Conservation (phyloP, 768 basidiomycete species). For the Lactarius vividus region DNA sequence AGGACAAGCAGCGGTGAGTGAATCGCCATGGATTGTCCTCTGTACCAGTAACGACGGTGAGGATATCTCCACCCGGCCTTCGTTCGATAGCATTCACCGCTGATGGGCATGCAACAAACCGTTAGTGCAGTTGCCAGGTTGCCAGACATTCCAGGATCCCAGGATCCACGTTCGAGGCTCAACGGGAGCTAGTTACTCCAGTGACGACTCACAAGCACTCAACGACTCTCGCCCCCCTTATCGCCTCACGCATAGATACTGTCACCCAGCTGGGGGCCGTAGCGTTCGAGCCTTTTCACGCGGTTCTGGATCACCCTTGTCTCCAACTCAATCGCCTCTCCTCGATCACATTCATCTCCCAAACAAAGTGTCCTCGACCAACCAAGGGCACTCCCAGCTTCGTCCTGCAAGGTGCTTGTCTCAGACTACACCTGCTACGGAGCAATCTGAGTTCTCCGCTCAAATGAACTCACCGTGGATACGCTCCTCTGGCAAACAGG, state of each 20-base stretch:
- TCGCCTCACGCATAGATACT: conserved; percentile 16
- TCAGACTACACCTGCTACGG: not conserved
- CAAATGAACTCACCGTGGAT: not conserved
- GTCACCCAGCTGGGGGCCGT: conserved; percentile 5
- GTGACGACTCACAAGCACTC: conserved; percentile 2
- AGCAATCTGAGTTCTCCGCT: not conserved
- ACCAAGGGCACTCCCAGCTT: not conserved
- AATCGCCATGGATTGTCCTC: not conserved
- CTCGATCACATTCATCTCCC: not conserved
- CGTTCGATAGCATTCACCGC: not conserved
- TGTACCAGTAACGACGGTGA: not conserved
- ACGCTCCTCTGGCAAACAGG: not conserved
- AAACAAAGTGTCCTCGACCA: not conserved
- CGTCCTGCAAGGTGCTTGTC: not conserved
- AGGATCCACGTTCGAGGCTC: not conserved
- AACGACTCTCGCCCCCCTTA: conserved; percentile 2
- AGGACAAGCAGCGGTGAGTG: not conserved
- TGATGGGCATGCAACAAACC: not conserved
- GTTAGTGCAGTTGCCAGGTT: not conserved
- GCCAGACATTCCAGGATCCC: not conserved
- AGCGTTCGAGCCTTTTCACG: conserved; percentile 3
- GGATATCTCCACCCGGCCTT: not conserved
- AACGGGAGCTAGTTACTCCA: not conserved
- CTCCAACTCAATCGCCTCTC: not conserved
- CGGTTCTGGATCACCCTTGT: not conserved